Evolutionary conservation across 1,139 yeast genomes (phyloP).

Genomic region (Tardiomyces blankii): DNA sequence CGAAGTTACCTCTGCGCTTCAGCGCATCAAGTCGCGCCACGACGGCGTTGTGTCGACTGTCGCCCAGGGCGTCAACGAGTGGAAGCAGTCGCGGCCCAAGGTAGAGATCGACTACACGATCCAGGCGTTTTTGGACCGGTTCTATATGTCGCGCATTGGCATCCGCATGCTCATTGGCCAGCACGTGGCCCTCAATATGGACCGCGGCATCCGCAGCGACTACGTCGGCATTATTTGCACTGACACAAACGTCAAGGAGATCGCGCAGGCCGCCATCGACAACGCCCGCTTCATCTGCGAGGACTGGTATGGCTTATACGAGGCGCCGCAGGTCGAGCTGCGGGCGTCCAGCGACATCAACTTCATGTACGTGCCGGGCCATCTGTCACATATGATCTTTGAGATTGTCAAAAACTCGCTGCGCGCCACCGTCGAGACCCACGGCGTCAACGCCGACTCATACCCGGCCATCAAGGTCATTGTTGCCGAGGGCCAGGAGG

Average conservation of each 20-base stretch:
- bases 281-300: slow-evolving; percentile 79
- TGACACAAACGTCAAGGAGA: slow-evolving; percentile 64
- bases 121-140: slow-evolving; percentile 66
- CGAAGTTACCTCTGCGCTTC: slow-evolving; percentile 51
- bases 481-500: slow-evolving; percentile 86
- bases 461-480: slow-evolving; percentile 82
- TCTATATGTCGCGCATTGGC: slow-evolving; percentile 78
- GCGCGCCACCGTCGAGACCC: slow-evolving; percentile 74
- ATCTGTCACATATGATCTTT: slow-evolving; percentile 73
- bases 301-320: slow-evolving; percentile 71
- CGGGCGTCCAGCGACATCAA: slow-evolving; percentile 50
- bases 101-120: slow-evolving; percentile 39
- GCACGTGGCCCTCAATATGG: slow-evolving; percentile 67
- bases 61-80: slow-evolving; percentile 87
- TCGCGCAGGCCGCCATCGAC: slow-evolving; percentile 75
- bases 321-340: slow-evolving; percentile 67
- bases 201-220: slow-evolving; percentile 40
- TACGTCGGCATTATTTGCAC: slow-evolving; percentile 82
- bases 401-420: slow-evolving; percentile 77
- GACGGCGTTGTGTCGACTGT: slow-evolving; percentile 91
- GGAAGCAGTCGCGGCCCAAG: slow-evolving; percentile 40
- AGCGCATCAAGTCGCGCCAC: slow-evolving; percentile 68
- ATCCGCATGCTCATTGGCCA: slow-evolving; percentile 83
- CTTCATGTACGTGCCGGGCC: slow-evolving; percentile 88
- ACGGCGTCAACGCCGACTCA: slow-evolving; percentile 36